Percentiles rank a stretch among this genome's conserved stretches.
Conservation (phyloP, 169 alveolate genomes). For the Plasmodium adleri region DNA sequence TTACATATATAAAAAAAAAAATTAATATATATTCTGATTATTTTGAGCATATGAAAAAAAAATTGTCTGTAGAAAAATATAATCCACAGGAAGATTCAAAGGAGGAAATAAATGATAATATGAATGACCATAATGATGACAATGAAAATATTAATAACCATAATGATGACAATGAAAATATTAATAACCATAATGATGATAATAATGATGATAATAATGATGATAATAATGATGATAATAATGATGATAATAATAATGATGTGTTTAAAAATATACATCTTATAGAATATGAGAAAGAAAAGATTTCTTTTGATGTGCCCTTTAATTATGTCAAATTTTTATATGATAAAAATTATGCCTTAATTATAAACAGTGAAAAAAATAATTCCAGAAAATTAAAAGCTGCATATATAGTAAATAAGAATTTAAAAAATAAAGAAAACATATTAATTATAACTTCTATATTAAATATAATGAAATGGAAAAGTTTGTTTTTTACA, state of each 20-base stretch:
- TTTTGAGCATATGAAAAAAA: constrained; percentile 24
- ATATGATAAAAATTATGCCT: constrained; percentile 30
- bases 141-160: neutral
- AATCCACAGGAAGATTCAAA: neutral
- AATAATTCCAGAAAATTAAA: constrained; percentile 57
- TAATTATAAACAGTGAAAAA: constrained; percentile 54
- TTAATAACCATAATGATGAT: neutral
- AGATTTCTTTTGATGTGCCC: constrained; percentile 14
- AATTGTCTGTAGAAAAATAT: neutral
- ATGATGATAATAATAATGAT: neutral
- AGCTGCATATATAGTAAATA: constrained; percentile 54
- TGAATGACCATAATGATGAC: neutral
- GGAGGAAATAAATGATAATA: neutral
- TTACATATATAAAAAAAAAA: constrained; percentile 12
- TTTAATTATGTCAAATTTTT: constrained; percentile 18
- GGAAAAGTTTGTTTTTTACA: constrained; percentile 33
- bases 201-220: neutral
- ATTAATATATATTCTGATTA: constrained; percentile 23
- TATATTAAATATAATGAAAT: constrained; percentile 17
- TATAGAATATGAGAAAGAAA: constrained; percentile 17
- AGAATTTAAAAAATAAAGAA: constrained; percentile 29
- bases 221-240: neutral
- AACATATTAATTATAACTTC: constrained; percentile 58
- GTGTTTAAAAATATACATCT: neutral
- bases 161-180: neutral